phyloP scores from a whole-genome alignment of 2,329 filamentous ascomycete species.

The Exserohilum rostratum region DNA sequence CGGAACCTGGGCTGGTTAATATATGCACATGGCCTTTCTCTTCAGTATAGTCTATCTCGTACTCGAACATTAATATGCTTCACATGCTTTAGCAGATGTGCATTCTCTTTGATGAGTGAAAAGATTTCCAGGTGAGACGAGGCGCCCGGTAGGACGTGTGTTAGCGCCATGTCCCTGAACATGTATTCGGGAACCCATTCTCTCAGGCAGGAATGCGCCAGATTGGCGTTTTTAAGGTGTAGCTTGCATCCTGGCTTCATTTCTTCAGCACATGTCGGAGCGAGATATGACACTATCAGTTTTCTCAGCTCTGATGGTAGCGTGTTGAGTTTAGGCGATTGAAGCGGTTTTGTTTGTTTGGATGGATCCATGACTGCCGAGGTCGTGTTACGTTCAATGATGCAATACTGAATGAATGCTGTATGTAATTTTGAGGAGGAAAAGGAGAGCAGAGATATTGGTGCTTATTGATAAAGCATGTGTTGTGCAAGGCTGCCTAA shows the following conservation, averaged over 20 bases:
- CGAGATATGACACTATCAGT: constrained; percentile 21
- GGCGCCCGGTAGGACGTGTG: constrained; percentile 16
- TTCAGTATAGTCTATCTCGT: neutral
- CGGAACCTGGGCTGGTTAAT: neutral
- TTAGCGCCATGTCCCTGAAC: constrained; percentile 23
- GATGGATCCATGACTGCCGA: neutral
- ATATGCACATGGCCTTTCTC: too few relatives aligned
- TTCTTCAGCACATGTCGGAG: constrained; percentile 2
- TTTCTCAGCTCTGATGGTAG: constrained; percentile 25
- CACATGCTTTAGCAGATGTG: neutral
- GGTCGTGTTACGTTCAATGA: too few relatives aligned
- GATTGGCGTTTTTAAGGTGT: constrained; percentile 25
- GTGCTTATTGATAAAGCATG: too few relatives aligned
- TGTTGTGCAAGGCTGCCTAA: neutral
- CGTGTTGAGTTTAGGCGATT: constrained; percentile 6
- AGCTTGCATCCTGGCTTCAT: constrained; percentile 14
- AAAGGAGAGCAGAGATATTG: too few relatives aligned
- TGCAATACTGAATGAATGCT: too few relatives aligned
- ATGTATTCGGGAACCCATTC: constrained; percentile 24
- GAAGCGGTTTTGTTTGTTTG: neutral
- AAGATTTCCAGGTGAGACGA: constrained; percentile 20
- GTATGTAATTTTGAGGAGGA: too few relatives aligned
- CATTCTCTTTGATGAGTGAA: neutral
- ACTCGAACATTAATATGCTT: neutral
- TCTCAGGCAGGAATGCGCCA: constrained; percentile 20